Base-by-base conservation (phyloP, 345 rosid species). In the Camelina neglecta region DNA sequence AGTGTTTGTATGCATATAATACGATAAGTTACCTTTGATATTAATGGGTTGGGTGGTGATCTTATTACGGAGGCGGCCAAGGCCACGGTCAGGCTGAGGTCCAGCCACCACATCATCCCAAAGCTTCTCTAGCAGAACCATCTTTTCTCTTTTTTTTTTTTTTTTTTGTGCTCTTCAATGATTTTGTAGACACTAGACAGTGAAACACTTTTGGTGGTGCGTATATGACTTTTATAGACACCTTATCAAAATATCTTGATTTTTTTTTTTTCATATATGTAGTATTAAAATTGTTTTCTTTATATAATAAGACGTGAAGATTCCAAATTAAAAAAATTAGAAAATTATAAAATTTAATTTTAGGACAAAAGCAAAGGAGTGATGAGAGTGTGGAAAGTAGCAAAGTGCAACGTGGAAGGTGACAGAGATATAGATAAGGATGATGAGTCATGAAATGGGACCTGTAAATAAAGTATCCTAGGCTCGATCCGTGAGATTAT, bases 61-160 rank as follows among this genome's bases (percentile, higher is more conserved):
- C 84, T 89, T 92, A 35, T 89, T 92, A 35, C 97, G 85, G 59
- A 92, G 93, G 74, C 77, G 80, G 64, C 86, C 92, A 24, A 92
- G 97, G 67, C 98, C 98, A 33, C 86, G 92, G 0, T 94, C 96
- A 2, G 98, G 98, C 57, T 77, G 97, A 76, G 98, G 97, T 5
- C 98, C 98, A 0, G 95, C 98, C 4, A 88, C 86, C 9, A 86
- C 90, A 68, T 92, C 98, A 63, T 94, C 97, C 98, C 98, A 94
- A 8, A 94, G 81, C 79, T 84, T 87, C 66, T 89, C 97, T 11
- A 89, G 83, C 75, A 88, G 77, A 79, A 84, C 85, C 85, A 81
- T 84, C 8, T 71, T 44, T 39, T 35, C 1, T 44, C 58, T 63
- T 41, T 15, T 8, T 48, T 49, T 24, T 24, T 44, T 4, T 48